Conservation (phyloP, 2,329 filamentous ascomycete species). For the Cordyceps cicadae region DNA sequence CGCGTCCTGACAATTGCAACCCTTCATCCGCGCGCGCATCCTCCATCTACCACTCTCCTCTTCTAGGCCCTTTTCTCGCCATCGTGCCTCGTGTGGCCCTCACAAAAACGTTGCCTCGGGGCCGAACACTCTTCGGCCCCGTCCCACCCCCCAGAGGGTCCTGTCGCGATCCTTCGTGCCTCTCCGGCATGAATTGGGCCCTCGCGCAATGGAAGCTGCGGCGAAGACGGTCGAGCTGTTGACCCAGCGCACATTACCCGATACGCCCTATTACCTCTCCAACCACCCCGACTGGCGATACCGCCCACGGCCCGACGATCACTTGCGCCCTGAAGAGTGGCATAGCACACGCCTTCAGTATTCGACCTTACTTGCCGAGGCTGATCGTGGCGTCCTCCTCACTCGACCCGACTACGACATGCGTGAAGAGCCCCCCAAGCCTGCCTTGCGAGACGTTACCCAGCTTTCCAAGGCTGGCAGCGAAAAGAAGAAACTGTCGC, state of each 20-base stretch:
- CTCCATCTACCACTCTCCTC: background rate
- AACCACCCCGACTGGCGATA: conserved; percentile 41
- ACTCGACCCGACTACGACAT: conserved; percentile 51
- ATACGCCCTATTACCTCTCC: conserved; percentile 45
- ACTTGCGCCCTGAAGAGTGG: conserved; percentile 39
- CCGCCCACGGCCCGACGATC: conserved; percentile 32
- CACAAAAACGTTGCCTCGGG: conserved; percentile 2
- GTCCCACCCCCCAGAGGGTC: conserved; percentile 15
- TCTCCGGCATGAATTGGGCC: conserved; percentile 26
- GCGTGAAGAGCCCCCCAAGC: conserved; percentile 40
- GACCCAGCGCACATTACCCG: conserved; percentile 43
- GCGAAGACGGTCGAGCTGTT: conserved; percentile 47
- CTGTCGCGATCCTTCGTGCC: conserved; percentile 15
- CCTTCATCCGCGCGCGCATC: background rate
- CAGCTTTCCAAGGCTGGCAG: conserved; percentile 32
- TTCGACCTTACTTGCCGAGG: conserved; percentile 48
- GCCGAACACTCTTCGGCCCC: conserved; percentile 4
- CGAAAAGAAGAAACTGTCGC: conserved; percentile 48
- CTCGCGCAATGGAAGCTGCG: conserved; percentile 50
- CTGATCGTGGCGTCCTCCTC: conserved; percentile 48
- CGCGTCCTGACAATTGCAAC: background rate
- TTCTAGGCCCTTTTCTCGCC: background rate
- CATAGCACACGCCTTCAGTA: conserved; percentile 45
- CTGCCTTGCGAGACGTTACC: conserved; percentile 26
- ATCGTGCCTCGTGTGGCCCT: background rate